Conservation (phyloP, 345 rosid genomes). For the Salix purpurea region DNA sequence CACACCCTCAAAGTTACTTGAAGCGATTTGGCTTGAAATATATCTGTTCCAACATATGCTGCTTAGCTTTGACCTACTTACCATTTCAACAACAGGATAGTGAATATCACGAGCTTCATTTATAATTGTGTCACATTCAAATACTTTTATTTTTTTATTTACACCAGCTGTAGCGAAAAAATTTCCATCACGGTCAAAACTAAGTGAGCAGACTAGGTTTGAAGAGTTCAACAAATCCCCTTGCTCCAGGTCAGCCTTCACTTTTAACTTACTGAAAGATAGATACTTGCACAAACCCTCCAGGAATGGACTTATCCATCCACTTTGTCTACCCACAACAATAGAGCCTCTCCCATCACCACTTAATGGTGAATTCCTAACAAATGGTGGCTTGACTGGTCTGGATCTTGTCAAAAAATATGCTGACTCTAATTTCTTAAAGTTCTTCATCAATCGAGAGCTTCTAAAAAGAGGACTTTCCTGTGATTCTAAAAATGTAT, state of each 20-base stretch:
- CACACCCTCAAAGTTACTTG: constrained; percentile 96
- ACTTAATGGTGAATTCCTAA: constrained; percentile 51
- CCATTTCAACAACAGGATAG: constrained; percentile 92
- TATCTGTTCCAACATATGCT: constrained; percentile 88
- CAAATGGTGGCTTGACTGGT: constrained; percentile 44
- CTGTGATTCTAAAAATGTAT: constrained; percentile 39
- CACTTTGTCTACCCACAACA: constrained; percentile 47
- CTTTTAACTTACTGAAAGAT: constrained; percentile 73
- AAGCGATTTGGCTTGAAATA: constrained; percentile 87
- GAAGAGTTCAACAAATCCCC: constrained; percentile 85
- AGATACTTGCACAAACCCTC: constrained; percentile 92
- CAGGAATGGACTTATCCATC: constrained; percentile 93
- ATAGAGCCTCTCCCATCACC: constrained; percentile 76
- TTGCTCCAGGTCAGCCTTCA: constrained; percentile 87
- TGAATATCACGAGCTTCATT: constrained; percentile 69
- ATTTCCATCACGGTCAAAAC: constrained; percentile 91
- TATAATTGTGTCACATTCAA: constrained; percentile 67
- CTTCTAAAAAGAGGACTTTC: constrained; percentile 56
- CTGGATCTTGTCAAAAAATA: constrained; percentile 75
- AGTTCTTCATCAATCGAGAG: constrained; percentile 78
- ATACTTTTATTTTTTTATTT: constrained; percentile 89
- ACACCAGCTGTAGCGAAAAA: constrained; percentile 94
- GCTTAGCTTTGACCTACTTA: constrained; percentile 77
- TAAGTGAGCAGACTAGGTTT: constrained; percentile 79
- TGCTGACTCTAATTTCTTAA: constrained; percentile 82